Evolutionary conservation across 768 basidiomycete genomes (phyloP).

Genomic region (Phaeotremella skinneri): DNA sequence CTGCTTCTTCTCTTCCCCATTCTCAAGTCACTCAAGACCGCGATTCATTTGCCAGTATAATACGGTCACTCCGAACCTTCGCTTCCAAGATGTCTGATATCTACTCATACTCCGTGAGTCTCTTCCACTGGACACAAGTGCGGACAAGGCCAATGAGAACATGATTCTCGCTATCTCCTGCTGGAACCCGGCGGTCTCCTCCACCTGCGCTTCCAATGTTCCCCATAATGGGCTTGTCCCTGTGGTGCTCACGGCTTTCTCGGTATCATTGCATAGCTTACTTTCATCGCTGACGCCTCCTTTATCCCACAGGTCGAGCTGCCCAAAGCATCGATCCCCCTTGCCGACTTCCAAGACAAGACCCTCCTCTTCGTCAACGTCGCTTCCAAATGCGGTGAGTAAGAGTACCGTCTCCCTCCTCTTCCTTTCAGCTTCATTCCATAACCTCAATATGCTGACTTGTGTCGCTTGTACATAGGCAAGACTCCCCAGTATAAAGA

Average conservation of each 20-base stretch:
- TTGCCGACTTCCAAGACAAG: conserved; percentile 45
- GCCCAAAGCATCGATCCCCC: conserved; percentile 35
- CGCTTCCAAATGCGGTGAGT: conserved; percentile 49
- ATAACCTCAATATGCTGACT: conserved; percentile 4
- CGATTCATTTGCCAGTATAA: too few relatives aligned
- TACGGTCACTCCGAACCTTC: too few relatives aligned
- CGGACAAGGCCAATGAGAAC: too few relatives aligned
- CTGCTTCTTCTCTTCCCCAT: too few relatives aligned
- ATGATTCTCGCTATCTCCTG: too few relatives aligned
- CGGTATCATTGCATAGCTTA: neutral
- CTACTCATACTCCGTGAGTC: conserved; percentile 42
- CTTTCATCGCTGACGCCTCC: neutral
- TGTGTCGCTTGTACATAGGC: conserved; percentile 23
- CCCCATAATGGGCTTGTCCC: too few relatives aligned
- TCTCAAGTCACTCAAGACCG: too few relatives aligned
- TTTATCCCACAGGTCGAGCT: conserved; percentile 38
- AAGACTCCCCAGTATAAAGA: conserved; percentile 51
- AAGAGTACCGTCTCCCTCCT: too few relatives aligned
- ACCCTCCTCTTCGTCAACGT: conserved; percentile 51
- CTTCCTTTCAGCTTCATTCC: too few relatives aligned
- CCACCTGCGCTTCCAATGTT: too few relatives aligned
- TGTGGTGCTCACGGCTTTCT: too few relatives aligned
- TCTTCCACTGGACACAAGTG: neutral
- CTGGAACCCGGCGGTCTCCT: too few relatives aligned
- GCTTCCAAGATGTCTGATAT: conserved; percentile 40